Evolutionary conservation across 1,284 basidiomycete genomes (phyloP), one percentile per base, ranked within the genome.

Genomic region (Cutaneotrichosporon spelunceum): DNA sequence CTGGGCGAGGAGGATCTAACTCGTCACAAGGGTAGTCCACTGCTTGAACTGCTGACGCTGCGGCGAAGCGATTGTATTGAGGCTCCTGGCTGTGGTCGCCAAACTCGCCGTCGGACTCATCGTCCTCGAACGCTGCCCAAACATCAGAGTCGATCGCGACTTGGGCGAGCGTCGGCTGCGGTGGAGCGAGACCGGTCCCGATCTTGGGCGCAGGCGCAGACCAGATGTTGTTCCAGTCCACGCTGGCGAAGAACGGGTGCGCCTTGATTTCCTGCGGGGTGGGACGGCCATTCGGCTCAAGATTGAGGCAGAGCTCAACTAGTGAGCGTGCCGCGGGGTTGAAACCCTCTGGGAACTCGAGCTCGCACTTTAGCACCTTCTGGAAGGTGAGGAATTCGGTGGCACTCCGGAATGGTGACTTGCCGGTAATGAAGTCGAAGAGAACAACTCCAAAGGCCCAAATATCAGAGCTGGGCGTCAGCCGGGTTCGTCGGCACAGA

Each of bases 151-250:
- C 66, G 2, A 70, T 64, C 9, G 66, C 62, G 6, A 69, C 57
- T 8, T 53, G 63, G 0, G 68, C 69, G 3, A 70, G 62, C 1
- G 72, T 66, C 8, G 59, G 56, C 10, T 65, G 57, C 1, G 76
- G 75, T 2, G 68, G 66, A 2, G 64, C 65, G 24, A 80, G 66
- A 7, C 82, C 82, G 0, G 82, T 80, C 16, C 69, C 63, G 48
- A 82, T 77, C 5, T 64, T 48, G 1, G 81, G 81, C 8, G 79
- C 78, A 5, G 74, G 69, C 19, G 70, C 62, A 1, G 83, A 86
- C 92, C 93, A 96, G 4, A 96, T 81, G 0, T 82, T 84, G 6
- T 80, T 76, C 87, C 90, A 96, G 62, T 86, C 82, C 57, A 91
- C 83, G 4, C 79, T 66, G 7, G 80, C 76, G 68, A 95, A 91